phyloP scores from a whole-genome alignment of 768 basidiomycete genomes.

The Exidia glandulosa region DNA sequence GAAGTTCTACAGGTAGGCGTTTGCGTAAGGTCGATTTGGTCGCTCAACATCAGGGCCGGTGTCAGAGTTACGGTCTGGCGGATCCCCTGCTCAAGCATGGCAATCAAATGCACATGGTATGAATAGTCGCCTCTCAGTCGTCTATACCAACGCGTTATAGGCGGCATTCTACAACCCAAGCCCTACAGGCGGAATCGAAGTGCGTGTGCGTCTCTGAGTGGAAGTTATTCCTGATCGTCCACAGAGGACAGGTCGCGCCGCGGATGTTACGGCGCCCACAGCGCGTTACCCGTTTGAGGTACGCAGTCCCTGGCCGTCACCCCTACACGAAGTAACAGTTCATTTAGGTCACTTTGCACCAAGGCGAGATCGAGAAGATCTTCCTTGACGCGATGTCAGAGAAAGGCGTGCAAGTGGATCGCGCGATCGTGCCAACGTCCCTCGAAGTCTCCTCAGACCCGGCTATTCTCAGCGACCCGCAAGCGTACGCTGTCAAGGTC shows the following conservation, averaged over 20 bases:
- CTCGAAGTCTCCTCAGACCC: constrained; percentile 15
- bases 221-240: neutral
- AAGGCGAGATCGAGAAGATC: constrained; percentile 19
- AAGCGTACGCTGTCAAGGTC: constrained; percentile 14
- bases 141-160: constrained; percentile 24
- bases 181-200: constrained; percentile 50
- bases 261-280: constrained; percentile 49
- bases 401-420: constrained; percentile 13
- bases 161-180: constrained; percentile 61
- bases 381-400: constrained; percentile 7
- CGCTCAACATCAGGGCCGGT: neutral
- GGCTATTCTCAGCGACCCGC: constrained; percentile 9
- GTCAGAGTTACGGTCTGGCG: constrained; percentile 66
- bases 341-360: constrained; percentile 23
- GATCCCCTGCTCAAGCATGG: constrained; percentile 52
- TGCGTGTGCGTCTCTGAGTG: constrained; percentile 10
- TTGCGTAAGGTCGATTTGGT: neutral
- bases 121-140: constrained; percentile 22
- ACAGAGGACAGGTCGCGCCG: constrained; percentile 50
- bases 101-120: constrained; percentile 59
- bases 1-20: constrained; percentile 38
- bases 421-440: constrained; percentile 15
- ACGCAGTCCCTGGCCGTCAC: too few species aligned
- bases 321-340: neutral
- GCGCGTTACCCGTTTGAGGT: constrained; percentile 69